phyloP scores from a whole-genome alignment of 2,329 filamentous ascomycete genomes.

The Exophiala sideris region DNA sequence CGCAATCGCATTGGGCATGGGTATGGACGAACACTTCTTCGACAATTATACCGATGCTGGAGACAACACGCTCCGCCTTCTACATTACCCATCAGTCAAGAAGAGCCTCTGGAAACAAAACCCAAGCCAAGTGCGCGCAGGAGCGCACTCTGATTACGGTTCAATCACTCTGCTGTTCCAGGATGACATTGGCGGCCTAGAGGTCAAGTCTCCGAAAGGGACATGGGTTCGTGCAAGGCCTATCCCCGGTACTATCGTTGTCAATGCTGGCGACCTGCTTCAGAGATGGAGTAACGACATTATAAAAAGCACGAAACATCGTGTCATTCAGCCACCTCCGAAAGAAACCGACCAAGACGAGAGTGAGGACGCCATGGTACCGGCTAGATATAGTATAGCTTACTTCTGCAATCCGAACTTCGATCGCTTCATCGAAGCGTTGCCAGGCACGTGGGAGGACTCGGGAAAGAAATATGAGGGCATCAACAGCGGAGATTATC shows the following conservation, averaged over 20 bases:
- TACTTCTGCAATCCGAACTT: slow-evolving; percentile 91
- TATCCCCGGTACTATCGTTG: slow-evolving; percentile 74
- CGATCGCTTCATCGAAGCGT: slow-evolving; percentile 69
- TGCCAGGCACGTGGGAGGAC: slow-evolving; percentile 70
- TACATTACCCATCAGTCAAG: slow-evolving; percentile 71
- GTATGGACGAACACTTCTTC: slow-evolving; percentile 68
- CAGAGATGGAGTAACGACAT: slow-evolving; percentile 87
- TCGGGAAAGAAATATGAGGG: slow-evolving; percentile 69
- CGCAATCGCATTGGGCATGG: slow-evolving; percentile 79
- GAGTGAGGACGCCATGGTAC: slow-evolving; percentile 51
- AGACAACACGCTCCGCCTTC: slow-evolving; percentile 68
- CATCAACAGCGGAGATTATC: slow-evolving; percentile 76
- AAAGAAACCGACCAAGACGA: slow-evolving; percentile 49
- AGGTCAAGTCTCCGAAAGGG: slow-evolving; percentile 67
- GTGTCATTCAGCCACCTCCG: slow-evolving; percentile 78
- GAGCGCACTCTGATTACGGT: slow-evolving; percentile 69
- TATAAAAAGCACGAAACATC: slow-evolving; percentile 85
- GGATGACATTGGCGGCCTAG: slow-evolving; percentile 55
- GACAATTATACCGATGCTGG: slow-evolving; percentile 68
- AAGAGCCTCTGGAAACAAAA: slow-evolving; percentile 64
- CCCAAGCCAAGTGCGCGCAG: slow-evolving; percentile 66
- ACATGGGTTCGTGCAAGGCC: slow-evolving; percentile 80
- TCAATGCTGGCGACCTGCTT: slow-evolving; percentile 85
- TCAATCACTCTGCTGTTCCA: slow-evolving; percentile 55
- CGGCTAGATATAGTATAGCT: slow-evolving; percentile 75